These are phyloP conservation scores for Beauveria varroae DNA, from an alignment of 2,329 filamentous ascomycete genomes.

Conservation along the genomic window DNA sequence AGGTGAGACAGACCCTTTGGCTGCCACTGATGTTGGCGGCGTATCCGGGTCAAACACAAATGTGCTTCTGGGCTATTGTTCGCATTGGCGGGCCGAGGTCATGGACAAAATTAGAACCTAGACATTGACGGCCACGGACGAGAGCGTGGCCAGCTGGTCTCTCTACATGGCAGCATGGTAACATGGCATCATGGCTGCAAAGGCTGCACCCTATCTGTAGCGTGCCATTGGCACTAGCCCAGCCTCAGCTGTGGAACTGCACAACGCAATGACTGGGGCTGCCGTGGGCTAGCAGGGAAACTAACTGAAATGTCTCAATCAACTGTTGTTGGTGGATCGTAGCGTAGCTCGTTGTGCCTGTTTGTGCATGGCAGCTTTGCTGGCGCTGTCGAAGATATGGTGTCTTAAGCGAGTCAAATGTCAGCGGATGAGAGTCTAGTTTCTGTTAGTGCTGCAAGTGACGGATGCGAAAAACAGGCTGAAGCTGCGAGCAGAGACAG, in stretches of 20 bases:
- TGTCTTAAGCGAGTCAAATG: neutral
- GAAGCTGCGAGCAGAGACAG: neutral
- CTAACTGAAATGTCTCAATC: neutral
- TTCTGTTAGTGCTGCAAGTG: too few species aligned
- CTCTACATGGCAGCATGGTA: too few species aligned
- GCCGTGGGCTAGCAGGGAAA: too few species aligned
- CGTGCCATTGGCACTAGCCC: neutral
- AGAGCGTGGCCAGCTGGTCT: neutral
- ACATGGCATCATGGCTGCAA: neutral
- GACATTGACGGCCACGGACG: conserved; percentile 2
- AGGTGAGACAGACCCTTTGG: conserved; percentile 2
- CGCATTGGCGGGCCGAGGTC: neutral
- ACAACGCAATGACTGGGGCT: neutral
- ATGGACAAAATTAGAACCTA: conserved; percentile 1
- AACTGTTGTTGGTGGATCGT: neutral
- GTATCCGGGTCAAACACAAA: neutral
- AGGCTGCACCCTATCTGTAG: neutral
- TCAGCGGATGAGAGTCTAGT: neutral
- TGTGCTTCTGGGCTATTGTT: neutral
- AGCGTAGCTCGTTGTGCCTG: neutral
- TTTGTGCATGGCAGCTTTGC: neutral
- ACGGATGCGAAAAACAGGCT: neutral
- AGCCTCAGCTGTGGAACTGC: conserved; percentile 10
- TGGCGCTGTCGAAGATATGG: neutral
- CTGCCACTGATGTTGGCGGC: neutral